Evolutionary conservation across 225 moss, liverwort and hornwort genomes (phyloP), one percentile per base, ranked within the genome.

Genomic region (Antitrichia curtipendula): DNA sequence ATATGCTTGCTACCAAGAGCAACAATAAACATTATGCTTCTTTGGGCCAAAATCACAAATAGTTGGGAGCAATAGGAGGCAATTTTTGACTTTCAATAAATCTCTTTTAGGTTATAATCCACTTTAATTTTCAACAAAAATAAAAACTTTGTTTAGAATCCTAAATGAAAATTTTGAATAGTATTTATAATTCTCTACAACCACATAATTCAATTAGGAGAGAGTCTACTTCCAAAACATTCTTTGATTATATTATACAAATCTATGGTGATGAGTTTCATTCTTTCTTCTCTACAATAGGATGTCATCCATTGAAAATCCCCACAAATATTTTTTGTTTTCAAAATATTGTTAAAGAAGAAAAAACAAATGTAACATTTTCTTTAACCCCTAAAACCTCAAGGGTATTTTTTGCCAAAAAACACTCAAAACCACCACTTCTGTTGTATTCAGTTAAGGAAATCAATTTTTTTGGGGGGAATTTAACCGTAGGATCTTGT

Each of bases 251-350:
- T 52, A 75, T 34, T 22, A 34, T 75, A 34, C 5, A 3, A 32
- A 8, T 21, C 32, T 21, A 23, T 52, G 8, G 21, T 8, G 7
- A 22, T 36, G 8, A 36, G 0, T 19, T 36, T 36, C 6, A 22
- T 75, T 53, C 14, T 3, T 36, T 75, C 0, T 34, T 22, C 3
- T 32, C 34, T 75, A 2, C 3, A 8, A 1, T 8, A 8, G 5
- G 9, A 23, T 9, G 14, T 23, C 3, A 6, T 75, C 36, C 3
- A 36, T 2, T 22, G 5, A 76, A 22, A 9, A 5, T 9, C 0
- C 3, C 14, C 0, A 13, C 8, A 52, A 0, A 2, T 22, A 34
- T 16, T 14, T 14, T 21, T 23, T 13, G 5, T 36, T 36, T 36
- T n/a, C 22, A 23, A 53, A 36, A 9, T 36, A 36, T 23, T 21